Conservation (phyloP, 257 asterid species). For the Asclepias syriaca region DNA sequence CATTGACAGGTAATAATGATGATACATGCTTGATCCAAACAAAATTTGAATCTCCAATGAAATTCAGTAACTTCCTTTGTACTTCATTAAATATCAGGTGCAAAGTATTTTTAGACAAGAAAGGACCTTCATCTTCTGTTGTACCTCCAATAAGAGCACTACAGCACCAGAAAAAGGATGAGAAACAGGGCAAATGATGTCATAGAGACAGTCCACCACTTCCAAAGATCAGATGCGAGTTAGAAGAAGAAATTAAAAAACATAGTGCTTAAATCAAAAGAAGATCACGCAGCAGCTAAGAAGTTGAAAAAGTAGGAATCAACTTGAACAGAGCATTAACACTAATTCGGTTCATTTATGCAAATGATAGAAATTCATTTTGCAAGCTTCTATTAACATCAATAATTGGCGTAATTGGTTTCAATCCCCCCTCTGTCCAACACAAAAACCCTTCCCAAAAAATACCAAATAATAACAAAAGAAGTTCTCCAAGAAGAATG, state of each 20-base stretch:
- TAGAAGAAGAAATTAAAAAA: not conserved
- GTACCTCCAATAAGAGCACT: constrained; percentile 88
- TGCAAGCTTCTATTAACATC: not conserved
- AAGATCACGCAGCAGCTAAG: not conserved
- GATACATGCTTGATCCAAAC: constrained; percentile 67
- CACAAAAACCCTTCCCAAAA: not conserved
- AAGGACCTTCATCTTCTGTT: constrained; percentile 50
- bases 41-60: constrained; percentile 61
- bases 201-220: constrained; percentile 9
- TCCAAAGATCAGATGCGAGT: not conserved
- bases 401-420: not conserved
- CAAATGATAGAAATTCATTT: not conserved
- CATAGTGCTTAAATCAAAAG: not conserved
- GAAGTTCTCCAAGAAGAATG: not conserved
- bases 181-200: constrained; percentile 7
- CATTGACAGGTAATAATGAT: constrained; percentile 39
- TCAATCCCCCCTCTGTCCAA: not conserved
- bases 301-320: not conserved
- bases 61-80: constrained; percentile 43
- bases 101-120: constrained; percentile 48
- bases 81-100: constrained; percentile 54
- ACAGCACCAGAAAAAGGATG: constrained; percentile 29
- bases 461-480: not conserved
- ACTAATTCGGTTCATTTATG: not conserved
- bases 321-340: not conserved